A percentile compares a stretch with the other conserved stretches of the same genome.
phyloP scores from a whole-genome alignment of 257 asterid genomes.

The Solanum chmielewskii region DNA sequence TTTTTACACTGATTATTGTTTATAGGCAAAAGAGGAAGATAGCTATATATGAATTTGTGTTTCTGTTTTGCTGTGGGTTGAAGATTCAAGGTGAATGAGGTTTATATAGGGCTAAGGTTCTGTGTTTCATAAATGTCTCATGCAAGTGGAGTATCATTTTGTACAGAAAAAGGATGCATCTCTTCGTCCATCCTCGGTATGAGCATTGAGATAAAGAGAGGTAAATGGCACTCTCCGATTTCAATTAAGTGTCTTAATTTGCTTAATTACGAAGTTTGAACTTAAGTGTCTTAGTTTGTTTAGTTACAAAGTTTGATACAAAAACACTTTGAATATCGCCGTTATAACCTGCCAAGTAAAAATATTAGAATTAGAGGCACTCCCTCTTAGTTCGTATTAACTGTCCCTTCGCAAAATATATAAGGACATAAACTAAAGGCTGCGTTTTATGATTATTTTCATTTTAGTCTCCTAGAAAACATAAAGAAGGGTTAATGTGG shows the following conservation, averaged over 20 bases:
- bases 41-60: background rate
- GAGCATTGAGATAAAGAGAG: slow-evolving; percentile 41
- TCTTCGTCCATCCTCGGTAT: slow-evolving; percentile 25
- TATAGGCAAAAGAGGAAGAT: background rate
- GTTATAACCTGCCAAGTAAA: background rate
- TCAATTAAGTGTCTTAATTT: background rate
- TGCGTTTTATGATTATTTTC: too few species aligned
- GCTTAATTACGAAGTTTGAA: background rate
- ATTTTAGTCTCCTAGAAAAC: too few species aligned
- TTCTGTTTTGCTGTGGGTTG: slow-evolving; percentile 14
- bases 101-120: slow-evolving; percentile 19
- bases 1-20: background rate
- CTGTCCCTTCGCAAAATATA: too few species aligned
- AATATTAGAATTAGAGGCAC: background rate
- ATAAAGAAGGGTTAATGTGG: too few species aligned
- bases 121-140: slow-evolving; percentile 15
- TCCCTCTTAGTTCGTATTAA: too few species aligned
- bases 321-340: background rate
- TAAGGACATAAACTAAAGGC: too few species aligned
- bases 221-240: background rate
- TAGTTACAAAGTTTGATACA: background rate
- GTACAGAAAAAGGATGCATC: background rate
- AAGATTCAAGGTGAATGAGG: background rate
- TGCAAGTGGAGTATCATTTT: background rate
- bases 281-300: background rate